A percentile compares a stretch with the other conserved stretches of the same genome.
phyloP scores from a whole-genome alignment of 2,329 filamentous ascomycete genomes.

The Colletotrichum simmondsii region DNA sequence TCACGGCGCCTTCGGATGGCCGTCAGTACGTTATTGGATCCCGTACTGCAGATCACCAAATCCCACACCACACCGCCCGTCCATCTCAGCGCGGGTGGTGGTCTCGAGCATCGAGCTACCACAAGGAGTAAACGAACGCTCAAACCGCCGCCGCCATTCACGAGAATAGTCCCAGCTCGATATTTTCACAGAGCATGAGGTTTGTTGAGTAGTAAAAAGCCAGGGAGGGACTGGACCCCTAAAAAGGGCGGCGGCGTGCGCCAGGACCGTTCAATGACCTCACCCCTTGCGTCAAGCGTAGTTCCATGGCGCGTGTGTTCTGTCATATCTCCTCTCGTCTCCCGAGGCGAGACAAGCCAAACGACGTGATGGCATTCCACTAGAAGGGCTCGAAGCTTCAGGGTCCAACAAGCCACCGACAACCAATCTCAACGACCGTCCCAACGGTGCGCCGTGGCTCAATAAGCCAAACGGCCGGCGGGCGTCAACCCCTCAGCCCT shows the following conservation, averaged over 20 bases:
- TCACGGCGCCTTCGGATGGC: slow-evolving; percentile 18
- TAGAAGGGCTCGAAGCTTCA: slow-evolving; percentile 8
- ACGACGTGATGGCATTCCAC: neutral
- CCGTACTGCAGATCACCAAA: slow-evolving; percentile 16
- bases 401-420: slow-evolving; percentile 7
- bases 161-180: neutral
- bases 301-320: slow-evolving; percentile 1
- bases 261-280: slow-evolving; percentile 18
- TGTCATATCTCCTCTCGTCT: slow-evolving; percentile 6
- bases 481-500: too few species aligned
- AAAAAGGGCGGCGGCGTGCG: neutral
- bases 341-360: slow-evolving; percentile 20
- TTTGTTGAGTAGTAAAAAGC: neutral
- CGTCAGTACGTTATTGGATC: slow-evolving; percentile 11
- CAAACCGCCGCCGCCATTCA: slow-evolving; percentile 22
- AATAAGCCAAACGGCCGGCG: neutral
- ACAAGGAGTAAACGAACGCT: neutral
- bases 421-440: neutral
- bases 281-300: slow-evolving; percentile 28
- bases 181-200: neutral
- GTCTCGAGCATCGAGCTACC: neutral
- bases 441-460: slow-evolving; percentile 1
- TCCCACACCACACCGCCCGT: neutral
- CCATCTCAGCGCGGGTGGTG: neutral
- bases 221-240: neutral